A percentile compares a stretch with the other conserved stretches of the same genome.
phyloP scores from a whole-genome alignment of 257 asterid species.

The Orobanche coerulescens region DNA sequence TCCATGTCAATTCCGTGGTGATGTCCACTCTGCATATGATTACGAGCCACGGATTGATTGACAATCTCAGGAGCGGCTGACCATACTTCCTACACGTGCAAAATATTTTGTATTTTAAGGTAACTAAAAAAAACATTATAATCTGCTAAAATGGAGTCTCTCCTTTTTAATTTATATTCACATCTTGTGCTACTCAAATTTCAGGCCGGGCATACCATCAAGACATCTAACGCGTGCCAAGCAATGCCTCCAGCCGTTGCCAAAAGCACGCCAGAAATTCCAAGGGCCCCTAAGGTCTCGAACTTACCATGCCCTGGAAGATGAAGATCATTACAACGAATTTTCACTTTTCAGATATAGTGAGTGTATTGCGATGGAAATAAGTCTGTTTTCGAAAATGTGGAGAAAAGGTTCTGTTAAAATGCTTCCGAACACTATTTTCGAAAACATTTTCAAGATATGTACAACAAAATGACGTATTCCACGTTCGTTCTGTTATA shows the following conservation, averaged over 20 bases:
- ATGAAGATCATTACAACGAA: constrained; percentile 23
- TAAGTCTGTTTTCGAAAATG: too few species aligned
- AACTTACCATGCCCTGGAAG: constrained; percentile 91
- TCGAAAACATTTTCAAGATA: too few species aligned
- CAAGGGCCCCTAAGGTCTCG: constrained; percentile 94
- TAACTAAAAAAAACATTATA: not conserved
- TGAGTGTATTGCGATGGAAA: not conserved
- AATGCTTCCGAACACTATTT: too few species aligned
- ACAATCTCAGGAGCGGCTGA: constrained; percentile 60
- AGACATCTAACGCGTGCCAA: constrained; percentile 84
- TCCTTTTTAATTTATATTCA: not conserved
- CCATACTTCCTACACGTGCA: constrained; percentile 49
- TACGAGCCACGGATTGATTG: constrained; percentile 44
- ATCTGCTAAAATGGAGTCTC: not conserved
- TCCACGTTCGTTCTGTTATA: too few species aligned
- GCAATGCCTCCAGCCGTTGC: constrained; percentile 94
- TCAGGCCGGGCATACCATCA: constrained; percentile 36
- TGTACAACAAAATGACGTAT: too few species aligned
- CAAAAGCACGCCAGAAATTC: constrained; percentile 79
- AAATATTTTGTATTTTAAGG: not conserved
- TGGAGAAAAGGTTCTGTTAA: too few species aligned
- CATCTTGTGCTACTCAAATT: constrained; percentile 4
- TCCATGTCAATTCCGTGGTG: constrained; percentile 86
- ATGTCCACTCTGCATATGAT: constrained; percentile 47
- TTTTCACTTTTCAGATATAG: not conserved